phyloP scores from a whole-genome alignment of 495 filamentous ascomycete species.

The Lasiosphaeriaceae sp. region DNA sequence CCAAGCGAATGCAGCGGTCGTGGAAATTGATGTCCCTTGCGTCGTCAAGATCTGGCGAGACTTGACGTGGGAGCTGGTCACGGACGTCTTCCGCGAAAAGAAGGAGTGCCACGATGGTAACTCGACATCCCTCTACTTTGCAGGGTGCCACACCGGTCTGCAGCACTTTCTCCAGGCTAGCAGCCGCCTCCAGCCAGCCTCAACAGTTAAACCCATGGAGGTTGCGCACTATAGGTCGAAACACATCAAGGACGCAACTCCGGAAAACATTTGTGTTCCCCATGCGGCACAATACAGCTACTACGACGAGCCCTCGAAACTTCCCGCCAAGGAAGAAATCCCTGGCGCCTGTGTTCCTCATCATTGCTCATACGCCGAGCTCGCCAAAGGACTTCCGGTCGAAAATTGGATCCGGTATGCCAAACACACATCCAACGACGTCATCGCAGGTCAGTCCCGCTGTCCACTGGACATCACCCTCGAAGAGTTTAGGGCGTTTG shows the following conservation, averaged over 20 bases:
- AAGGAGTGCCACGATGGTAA: background rate
- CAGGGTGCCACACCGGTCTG: constrained; percentile 2
- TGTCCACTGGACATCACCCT: constrained; percentile 43
- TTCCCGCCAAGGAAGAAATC: background rate
- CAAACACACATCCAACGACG: constrained; percentile 34
- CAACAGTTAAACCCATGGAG: constrained; percentile 11
- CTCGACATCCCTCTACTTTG: background rate
- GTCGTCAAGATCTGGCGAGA: constrained; percentile 53
- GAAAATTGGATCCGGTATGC: constrained; percentile 10
- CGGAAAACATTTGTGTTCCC: constrained; percentile 37
- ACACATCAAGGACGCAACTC: constrained; percentile 21
- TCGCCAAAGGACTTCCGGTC: background rate
- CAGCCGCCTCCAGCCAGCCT: constrained; percentile 16
- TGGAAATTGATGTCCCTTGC: constrained; percentile 52
- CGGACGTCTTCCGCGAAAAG: constrained; percentile 31
- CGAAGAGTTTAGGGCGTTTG: constrained; percentile 49
- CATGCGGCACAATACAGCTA: constrained; percentile 42
- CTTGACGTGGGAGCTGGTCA: constrained; percentile 40
- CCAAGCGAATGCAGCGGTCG: constrained; percentile 47
- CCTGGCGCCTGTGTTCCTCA: background rate
- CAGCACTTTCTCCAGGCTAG: background rate
- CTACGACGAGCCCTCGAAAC: constrained; percentile 13
- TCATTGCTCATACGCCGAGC: constrained; percentile 10
- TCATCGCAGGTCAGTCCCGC: constrained; percentile 41
- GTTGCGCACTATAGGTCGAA: constrained; percentile 10